phyloP scores from a whole-genome alignment of 345 rosid species.

The Durio zibethinus region DNA sequence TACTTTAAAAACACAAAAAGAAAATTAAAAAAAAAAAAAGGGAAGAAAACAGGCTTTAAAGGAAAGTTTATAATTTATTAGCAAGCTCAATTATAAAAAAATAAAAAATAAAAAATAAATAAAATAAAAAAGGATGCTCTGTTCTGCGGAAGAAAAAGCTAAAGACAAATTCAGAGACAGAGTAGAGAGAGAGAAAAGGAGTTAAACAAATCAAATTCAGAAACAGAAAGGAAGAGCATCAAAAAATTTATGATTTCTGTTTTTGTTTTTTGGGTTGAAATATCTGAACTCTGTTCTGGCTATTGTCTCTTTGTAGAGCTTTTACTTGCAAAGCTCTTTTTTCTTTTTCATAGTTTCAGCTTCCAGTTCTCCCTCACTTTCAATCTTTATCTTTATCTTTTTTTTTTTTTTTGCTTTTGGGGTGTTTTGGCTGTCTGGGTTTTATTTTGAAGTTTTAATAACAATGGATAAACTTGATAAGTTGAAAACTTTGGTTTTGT shows the following conservation, averaged over 20 bases:
- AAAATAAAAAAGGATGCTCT: neutral
- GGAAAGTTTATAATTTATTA: neutral
- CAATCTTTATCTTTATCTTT: neutral
- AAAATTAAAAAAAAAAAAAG: neutral
- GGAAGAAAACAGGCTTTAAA: neutral
- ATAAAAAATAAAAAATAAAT: neutral
- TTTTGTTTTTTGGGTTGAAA: conserved; percentile 23
- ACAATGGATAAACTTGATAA: neutral
- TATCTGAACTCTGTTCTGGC: conserved; percentile 21
- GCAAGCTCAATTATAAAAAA: neutral
- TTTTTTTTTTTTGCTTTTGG: conserved; percentile 11
- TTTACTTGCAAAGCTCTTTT: conserved; percentile 4
- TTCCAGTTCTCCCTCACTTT: conserved; percentile 10
- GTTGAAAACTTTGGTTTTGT: neutral
- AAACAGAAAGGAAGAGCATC: neutral
- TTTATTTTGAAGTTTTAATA: conserved; percentile 21
- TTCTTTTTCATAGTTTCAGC: neutral
- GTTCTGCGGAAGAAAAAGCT: conserved; percentile 21
- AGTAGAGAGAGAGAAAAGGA: neutral
- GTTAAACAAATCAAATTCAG: neutral
- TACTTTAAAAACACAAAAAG: no score
- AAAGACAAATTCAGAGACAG: conserved; percentile 30
- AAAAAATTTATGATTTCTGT: conserved; percentile 12
- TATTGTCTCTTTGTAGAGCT: conserved; percentile 34
- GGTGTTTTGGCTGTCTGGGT: conserved; percentile 22